phyloP scores from a whole-genome alignment of 2,329 filamentous ascomycete genomes.

The Diaporthe sp. region DNA sequence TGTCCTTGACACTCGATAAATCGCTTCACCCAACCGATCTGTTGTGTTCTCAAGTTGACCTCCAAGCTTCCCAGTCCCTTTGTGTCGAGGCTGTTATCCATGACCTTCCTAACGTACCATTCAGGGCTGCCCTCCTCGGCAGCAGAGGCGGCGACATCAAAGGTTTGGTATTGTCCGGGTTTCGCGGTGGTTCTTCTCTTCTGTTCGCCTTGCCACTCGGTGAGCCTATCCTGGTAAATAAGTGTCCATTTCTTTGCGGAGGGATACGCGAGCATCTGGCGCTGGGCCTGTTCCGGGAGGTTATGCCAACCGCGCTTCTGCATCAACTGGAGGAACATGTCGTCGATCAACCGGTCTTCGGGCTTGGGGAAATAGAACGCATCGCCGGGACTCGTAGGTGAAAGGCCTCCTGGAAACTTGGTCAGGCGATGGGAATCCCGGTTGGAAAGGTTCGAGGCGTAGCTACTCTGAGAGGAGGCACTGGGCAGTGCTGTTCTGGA shows the following conservation, averaged over 20 bases:
- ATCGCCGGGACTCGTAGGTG: slow-evolving; percentile 57
- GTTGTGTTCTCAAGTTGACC: slow-evolving; percentile 95
- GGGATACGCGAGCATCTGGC: slow-evolving; percentile 97
- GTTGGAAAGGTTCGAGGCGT: slow-evolving; percentile 62
- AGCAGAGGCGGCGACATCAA: slow-evolving; percentile 78
- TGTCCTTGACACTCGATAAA: slow-evolving; percentile 99
- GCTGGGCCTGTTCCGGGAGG: slow-evolving; percentile 90
- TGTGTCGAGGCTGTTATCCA: slow-evolving; percentile 93
- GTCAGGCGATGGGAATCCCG: slow-evolving; percentile 71
- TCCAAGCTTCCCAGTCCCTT: slow-evolving; percentile 94
- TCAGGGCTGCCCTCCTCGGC: slow-evolving; percentile 97
- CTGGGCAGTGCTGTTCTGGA: slow-evolving; percentile 67
- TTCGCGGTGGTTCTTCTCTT: slow-evolving; percentile 84
- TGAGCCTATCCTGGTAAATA: slow-evolving; percentile 93
- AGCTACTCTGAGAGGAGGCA: slow-evolving; percentile 70
- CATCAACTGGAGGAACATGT: slow-evolving; percentile 95
- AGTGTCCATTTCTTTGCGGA: slow-evolving; percentile 97
- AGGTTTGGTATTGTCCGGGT: slow-evolving; percentile 77
- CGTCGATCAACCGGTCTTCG: slow-evolving; percentile 84
- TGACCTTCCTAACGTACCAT: slow-evolving; percentile 97
- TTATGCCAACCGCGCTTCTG: slow-evolving; percentile 98
- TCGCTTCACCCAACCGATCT: slow-evolving; percentile 96
- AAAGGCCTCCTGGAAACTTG: slow-evolving; percentile 61
- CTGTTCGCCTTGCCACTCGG: slow-evolving; percentile 94
- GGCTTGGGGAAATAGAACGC: slow-evolving; percentile 78